Conservation (phyloP, 2,329 filamentous ascomycete genomes). For the Ceratocystis papillata region DNA sequence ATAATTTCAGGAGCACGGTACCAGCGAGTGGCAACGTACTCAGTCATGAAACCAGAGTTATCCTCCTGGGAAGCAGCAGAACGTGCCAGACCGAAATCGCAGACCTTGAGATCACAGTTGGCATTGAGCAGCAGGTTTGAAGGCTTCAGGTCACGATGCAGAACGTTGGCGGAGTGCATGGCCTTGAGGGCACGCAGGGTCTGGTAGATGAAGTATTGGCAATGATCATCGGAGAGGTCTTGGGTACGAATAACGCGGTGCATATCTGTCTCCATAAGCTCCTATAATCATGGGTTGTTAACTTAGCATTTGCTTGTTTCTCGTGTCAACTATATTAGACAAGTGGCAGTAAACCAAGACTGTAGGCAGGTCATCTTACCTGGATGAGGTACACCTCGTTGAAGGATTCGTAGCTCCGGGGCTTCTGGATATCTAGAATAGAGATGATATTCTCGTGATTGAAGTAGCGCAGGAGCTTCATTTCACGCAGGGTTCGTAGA, state of each 20-base stretch:
- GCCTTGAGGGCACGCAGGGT: constrained; percentile 94
- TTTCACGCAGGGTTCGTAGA: constrained; percentile 88
- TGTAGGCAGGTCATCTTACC: constrained; percentile 42
- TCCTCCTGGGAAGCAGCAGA: constrained; percentile 96
- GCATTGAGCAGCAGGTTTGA: constrained; percentile 95
- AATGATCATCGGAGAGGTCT: constrained; percentile 96
- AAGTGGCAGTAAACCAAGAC: neutral
- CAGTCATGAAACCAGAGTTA: constrained; percentile 99
- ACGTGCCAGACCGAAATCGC: constrained; percentile 91
- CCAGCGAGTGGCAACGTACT: constrained; percentile 99
- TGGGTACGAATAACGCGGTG: constrained; percentile 97
- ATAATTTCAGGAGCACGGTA: constrained; percentile 99
- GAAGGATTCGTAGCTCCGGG: constrained; percentile 88
- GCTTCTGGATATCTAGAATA: constrained; percentile 97
- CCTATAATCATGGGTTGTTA: constrained; percentile 40
- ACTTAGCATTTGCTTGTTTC: constrained; percentile 24
- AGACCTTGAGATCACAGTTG: constrained; percentile 98
- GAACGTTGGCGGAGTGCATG: constrained; percentile 97
- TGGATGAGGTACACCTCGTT: constrained; percentile 98
- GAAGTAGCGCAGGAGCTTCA: constrained; percentile 98
- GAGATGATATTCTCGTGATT: constrained; percentile 99
- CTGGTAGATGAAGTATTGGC: constrained; percentile 99
- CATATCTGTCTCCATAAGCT: constrained; percentile 99
- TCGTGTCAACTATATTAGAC: neutral
- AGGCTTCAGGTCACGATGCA: constrained; percentile 94